Base-by-base conservation (phyloP, 2,329 filamentous ascomycete species). In the Aspergillus fructus region DNA sequence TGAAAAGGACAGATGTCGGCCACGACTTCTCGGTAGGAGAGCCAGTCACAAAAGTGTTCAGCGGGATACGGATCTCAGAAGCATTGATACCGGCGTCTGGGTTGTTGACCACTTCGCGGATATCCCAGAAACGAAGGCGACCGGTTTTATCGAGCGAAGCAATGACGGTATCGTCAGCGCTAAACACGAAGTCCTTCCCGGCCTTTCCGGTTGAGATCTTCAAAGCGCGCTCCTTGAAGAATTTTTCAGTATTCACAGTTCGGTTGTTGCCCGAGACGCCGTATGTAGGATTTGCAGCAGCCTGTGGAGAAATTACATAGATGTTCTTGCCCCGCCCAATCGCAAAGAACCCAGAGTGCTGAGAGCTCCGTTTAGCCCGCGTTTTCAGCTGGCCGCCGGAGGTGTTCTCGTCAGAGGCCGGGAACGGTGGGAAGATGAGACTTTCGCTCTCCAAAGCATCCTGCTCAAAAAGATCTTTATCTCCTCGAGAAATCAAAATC, bases 131-230 rank as follows among this genome's bases (percentile, higher is more conserved):
- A 76, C 96, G 94, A 78, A 97, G 88, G 60, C 91, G 88, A 48
- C 94, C 96, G 59, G 92, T 93, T 79, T 99, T 99, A 75, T 99
- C 96, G 52, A 99, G 85, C 49, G 93, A 97, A 47, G 96, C 93
- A 65, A 99, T 91, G 41, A 93, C 88, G 2, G 89, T 90, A 74
- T 99, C 94, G 73, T 99, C 94, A 73, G 96, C 93, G 74, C 93
- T 97, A 77, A 99, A 99, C 47, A 88, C 89, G 73, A 99, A 99
- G 74, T 99, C 94, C 76, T 99, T 99, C 62, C 93, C 94, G 64
- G 94, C 93, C 80, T 99, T 99, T 66, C 93, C 94, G 61, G 93
- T 97, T 66, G 93, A 91, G 75, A 99, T 96, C 76, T 93, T 96
- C 63, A 97, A 80, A 49, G 90, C 90, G 69, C 90, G 93, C 71